Percentiles rank a stretch among this genome's conserved stretches.
Conservation (phyloP, 257 asterid genomes). For the Primulina eburnea region DNA sequence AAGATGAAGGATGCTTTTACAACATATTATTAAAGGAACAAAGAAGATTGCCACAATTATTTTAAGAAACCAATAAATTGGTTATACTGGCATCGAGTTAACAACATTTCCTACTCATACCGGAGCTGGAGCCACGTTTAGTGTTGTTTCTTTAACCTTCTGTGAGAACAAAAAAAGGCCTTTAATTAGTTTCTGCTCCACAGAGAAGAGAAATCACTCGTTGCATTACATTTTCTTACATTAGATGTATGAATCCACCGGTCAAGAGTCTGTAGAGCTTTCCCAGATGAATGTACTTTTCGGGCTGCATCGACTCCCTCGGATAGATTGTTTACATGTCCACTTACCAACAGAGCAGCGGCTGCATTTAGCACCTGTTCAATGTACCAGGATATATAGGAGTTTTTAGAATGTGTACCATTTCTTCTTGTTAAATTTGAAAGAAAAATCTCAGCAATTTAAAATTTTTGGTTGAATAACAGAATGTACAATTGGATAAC, state of each 20-base stretch:
- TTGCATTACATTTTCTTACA: slow-evolving; percentile 37
- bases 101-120: background rate
- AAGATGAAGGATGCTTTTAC: background rate
- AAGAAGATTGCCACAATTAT: background rate
- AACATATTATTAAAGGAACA: background rate
- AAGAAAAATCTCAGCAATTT: background rate
- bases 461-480: background rate
- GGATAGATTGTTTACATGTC: slow-evolving; percentile 48
- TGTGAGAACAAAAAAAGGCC: slow-evolving; percentile 25
- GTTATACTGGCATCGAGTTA: background rate
- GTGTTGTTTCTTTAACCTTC: slow-evolving; percentile 17
- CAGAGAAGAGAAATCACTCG: background rate
- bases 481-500: too few species aligned
- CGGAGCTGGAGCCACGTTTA: background rate
- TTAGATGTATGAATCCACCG: slow-evolving; percentile 64
- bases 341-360: slow-evolving; percentile 84
- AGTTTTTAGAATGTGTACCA: background rate
- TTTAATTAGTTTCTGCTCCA: slow-evolving; percentile 18
- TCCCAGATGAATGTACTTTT: slow-evolving; percentile 58
- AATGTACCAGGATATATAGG: background rate
- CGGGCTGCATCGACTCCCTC: slow-evolving; percentile 81
- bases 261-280: slow-evolving; percentile 72
- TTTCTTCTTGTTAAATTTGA: background rate
- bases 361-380: slow-evolving; percentile 84
- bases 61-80: background rate